A percentile compares a stretch with the other conserved stretches of the same genome.
These are phyloP conservation scores for Phytophthora brassicae DNA, from an alignment of 352 stramenopile genomes.

Conservation along the genomic window DNA sequence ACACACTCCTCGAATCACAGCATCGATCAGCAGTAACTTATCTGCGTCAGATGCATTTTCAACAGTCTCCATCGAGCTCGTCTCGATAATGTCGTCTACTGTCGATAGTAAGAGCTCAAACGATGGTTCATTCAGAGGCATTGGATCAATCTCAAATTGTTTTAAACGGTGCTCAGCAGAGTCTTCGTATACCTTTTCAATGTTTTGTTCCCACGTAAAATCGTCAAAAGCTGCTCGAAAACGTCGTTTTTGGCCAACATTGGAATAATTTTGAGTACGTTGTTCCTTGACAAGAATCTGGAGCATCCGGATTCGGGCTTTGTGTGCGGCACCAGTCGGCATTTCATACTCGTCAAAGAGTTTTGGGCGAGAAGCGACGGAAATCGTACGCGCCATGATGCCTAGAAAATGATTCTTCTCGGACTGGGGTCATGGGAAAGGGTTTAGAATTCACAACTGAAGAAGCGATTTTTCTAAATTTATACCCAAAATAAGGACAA, in stretches of 20 bases:
- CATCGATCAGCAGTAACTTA: conserved; percentile 14
- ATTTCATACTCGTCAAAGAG: conserved; percentile 27
- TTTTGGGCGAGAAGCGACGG: conserved; percentile 4
- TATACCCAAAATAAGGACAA: background rate
- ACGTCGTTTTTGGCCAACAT: conserved; percentile 12
- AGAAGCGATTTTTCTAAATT: no score
- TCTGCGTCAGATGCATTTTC: conserved; percentile 5
- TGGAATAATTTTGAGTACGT: background rate
- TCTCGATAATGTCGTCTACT: conserved; percentile 16
- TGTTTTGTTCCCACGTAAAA: conserved; percentile 13
- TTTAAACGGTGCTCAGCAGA: background rate
- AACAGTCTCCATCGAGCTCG: conserved; percentile 11
- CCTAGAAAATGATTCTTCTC: background rate
- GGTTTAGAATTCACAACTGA: no score
- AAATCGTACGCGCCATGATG: conserved; percentile 12
- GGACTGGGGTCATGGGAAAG: background rate
- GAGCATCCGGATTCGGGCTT: conserved; percentile 12
- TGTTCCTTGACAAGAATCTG: conserved; percentile 18
- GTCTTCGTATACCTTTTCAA: conserved; percentile 9
- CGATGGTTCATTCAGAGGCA: conserved; percentile 13
- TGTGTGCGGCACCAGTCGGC: conserved; percentile 8
- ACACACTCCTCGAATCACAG: conserved; percentile 11
- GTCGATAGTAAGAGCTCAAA: conserved; percentile 9
- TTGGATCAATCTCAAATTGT: conserved; percentile 15
- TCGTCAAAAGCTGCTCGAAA: conserved; percentile 21